Conservation (phyloP, 352 stramenopile genomes). For the Pythium apleroticum region DNA sequence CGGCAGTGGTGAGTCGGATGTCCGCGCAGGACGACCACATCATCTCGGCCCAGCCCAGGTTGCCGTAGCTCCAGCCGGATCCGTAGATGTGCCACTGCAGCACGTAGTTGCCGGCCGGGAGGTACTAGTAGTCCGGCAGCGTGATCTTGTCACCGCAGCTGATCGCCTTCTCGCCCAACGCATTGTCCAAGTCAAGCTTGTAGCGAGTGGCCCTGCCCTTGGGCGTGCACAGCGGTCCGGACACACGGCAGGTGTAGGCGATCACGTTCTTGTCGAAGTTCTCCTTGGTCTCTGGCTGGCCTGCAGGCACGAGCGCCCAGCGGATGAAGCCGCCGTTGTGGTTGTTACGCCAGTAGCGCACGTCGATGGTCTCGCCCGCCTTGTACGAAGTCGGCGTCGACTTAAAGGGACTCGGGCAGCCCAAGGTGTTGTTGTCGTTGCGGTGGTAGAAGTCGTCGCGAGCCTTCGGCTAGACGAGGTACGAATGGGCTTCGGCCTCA, state of each 20-base stretch:
- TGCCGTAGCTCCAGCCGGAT: slow-evolving; percentile 8
- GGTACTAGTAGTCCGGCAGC: slow-evolving; percentile 16
- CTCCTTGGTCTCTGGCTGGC: slow-evolving; percentile 24
- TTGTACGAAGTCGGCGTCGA: not conserved
- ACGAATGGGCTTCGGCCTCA: not conserved
- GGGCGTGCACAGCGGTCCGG: slow-evolving; percentile 17
- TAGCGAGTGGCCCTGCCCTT: slow-evolving; percentile 3
- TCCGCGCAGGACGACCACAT: slow-evolving; percentile 11
- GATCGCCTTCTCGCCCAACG: not conserved
- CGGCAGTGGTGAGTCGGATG: slow-evolving; percentile 11
- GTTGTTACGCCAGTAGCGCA: slow-evolving; percentile 32
- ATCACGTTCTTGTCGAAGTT: slow-evolving; percentile 30
- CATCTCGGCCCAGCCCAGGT: slow-evolving; percentile 8
- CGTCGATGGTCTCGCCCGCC: slow-evolving; percentile 25
- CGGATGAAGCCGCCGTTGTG: slow-evolving; percentile 31
- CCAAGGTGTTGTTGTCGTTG: not conserved
- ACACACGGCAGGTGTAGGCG: slow-evolving; percentile 28
- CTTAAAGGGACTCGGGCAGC: not conserved
- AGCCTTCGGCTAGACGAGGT: not conserved
- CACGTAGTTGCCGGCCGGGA: slow-evolving; percentile 19
- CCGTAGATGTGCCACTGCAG: slow-evolving; percentile 15
- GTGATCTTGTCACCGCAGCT: slow-evolving; percentile 19
- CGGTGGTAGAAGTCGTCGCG: not conserved
- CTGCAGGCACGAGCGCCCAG: slow-evolving; percentile 23
- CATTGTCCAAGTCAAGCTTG: slow-evolving; percentile 3